Conservation (phyloP, 2,329 filamentous ascomycete species). For the Pyrenophora tritici-repentis region DNA sequence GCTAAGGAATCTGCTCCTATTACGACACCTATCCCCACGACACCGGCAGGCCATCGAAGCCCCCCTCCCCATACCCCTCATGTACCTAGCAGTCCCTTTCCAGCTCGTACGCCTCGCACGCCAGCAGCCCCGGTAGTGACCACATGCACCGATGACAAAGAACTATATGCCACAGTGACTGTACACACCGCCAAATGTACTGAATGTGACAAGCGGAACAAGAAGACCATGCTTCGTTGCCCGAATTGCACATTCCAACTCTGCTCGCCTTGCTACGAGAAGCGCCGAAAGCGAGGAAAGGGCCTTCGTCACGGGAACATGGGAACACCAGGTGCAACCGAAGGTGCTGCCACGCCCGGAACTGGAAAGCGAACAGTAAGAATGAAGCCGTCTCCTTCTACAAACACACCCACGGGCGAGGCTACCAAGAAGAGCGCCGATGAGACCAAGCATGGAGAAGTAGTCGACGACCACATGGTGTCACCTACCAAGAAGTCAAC, state of each 20-base stretch:
- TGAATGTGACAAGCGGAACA: conserved; percentile 42
- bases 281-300: conserved; percentile 10
- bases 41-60: neutral
- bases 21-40: neutral
- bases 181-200: conserved; percentile 48
- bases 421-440: neutral
- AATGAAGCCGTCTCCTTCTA: neutral
- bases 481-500: neutral
- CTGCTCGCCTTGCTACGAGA: conserved; percentile 35
- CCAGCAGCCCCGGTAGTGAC: conserved; percentile 8
- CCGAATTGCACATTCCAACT: conserved; percentile 43
- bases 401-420: neutral
- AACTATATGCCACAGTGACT: conserved; percentile 26
- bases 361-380: neutral
- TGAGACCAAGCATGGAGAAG: neutral
- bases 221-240: conserved; percentile 38
- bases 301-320: conserved; percentile 34
- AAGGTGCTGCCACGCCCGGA: neutral
- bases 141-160: conserved; percentile 25
- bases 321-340: neutral
- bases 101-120: conserved; percentile 12
- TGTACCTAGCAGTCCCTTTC: conserved; percentile 3
- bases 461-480: no score
- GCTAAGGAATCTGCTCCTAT: neutral
- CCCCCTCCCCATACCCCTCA: neutral